Conservation (phyloP, 208 protist species). For the Crithidia mellificae region DNA sequence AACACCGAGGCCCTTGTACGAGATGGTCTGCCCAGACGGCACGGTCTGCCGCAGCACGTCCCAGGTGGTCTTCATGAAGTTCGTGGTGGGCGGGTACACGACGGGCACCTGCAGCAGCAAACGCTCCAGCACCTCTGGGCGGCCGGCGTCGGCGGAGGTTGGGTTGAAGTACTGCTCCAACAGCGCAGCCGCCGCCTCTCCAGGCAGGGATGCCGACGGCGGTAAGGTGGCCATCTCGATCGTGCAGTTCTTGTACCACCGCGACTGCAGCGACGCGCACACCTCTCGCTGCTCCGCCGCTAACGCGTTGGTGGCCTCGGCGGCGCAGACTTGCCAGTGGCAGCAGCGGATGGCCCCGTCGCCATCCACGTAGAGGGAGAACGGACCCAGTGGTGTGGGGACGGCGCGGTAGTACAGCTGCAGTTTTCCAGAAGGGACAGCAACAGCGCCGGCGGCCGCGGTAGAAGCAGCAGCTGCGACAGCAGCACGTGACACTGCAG, state of each 20-base stretch:
- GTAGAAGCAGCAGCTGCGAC: too few relatives aligned
- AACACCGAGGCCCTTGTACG: conserved; percentile 54
- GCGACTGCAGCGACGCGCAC: conserved; percentile 23
- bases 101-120: conserved; percentile 45
- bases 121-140: conserved; percentile 28
- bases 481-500: neutral
- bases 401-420: conserved; percentile 46
- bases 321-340: conserved; percentile 39
- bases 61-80: conserved; percentile 50
- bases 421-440: conserved; percentile 9
- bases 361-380: conserved; percentile 54
- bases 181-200: conserved; percentile 28
- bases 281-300: conserved; percentile 27
- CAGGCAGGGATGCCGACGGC: conserved; percentile 13
- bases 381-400: conserved; percentile 49
- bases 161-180: conserved; percentile 49
- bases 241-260: conserved; percentile 27
- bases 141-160: conserved; percentile 9
- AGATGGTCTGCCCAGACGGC: conserved; percentile 40
- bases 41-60: conserved; percentile 46
- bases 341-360: conserved; percentile 60
- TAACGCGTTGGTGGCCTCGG: conserved; percentile 17
- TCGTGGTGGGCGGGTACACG: conserved; percentile 36
- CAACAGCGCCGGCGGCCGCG: too few relatives aligned
- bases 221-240: conserved; percentile 14